Base-by-base conservation (phyloP, 306 rosid genomes). In the Parietaria judaica region DNA sequence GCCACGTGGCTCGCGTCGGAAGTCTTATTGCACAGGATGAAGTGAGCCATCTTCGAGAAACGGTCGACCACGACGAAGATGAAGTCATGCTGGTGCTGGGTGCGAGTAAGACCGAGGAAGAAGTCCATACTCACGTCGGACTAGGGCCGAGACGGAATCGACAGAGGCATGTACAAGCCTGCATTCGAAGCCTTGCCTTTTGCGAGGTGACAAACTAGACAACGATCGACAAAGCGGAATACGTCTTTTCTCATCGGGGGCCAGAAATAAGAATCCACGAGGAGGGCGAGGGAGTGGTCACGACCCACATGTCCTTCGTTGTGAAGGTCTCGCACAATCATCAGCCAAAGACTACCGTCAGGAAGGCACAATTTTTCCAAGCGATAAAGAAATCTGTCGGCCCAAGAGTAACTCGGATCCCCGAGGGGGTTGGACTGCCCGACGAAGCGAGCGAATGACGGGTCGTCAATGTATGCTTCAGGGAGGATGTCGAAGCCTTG, bases 311-410 rank as follows among this genome's bases (percentile, higher is more conserved):
- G 31, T 23, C 31, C 31, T 2, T 23, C 2, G 31, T 23, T 23
- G 31, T 23, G 31, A 23, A 23, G 31, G 31, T 23, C 31, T 23
- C 31, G 31, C 1, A 23, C 31, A 23, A 23, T 23, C 2, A 23
- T 23, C 31, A 23, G 31, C 31, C 31, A 2, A 23, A 23, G 31
- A 23, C 31, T 23, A 1, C 31, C 31, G 31, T 23, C 31, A 2
- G 31, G 31, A 23, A 23, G 1, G 31, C 31, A 23, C 31, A 23
- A 2, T 23, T 23, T 23, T 23, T 2, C 31, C 13, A 57, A 47
- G 36, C 37, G 7, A 39, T 50, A 65, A 14, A 65, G 51, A 14
- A 41, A 65, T 7, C 68, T 58, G 14, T 64, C 68, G 12, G 16
- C 49, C 31, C 14, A 59, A 5, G 14, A 39, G 34, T 63, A 50